Percentiles rank a stretch among this genome's conserved stretches.
Evolutionary conservation across 805 yeast genomes (phyloP).

Genomic region (Starmerella potacharoeniae): DNA sequence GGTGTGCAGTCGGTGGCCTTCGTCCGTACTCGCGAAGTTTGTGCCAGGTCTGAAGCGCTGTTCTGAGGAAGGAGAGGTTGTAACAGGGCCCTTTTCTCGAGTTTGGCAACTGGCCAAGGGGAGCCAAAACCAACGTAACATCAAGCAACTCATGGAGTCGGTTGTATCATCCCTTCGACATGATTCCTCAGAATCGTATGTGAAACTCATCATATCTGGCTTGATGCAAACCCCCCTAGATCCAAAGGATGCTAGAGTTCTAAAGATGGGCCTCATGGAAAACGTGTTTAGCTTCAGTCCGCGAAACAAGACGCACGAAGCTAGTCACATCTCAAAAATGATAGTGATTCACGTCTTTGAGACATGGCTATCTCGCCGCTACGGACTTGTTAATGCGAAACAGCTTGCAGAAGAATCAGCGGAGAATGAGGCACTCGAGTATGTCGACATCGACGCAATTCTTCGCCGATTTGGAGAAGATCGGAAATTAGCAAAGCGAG

Average conservation of each 20-base stretch:
- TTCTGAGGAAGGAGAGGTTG: neutral
- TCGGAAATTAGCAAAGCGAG: neutral
- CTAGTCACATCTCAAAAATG: neutral
- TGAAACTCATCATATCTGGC: slow-evolving; percentile 5
- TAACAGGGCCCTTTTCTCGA: neutral
- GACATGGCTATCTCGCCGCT: slow-evolving; percentile 13
- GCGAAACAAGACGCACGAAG: neutral
- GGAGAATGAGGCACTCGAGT: slow-evolving; percentile 5
- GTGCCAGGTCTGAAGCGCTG: slow-evolving; percentile 9
- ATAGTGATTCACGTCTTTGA: slow-evolving; percentile 6
- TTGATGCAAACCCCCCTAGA: slow-evolving; percentile 2
- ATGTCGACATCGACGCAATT: slow-evolving; percentile 2
- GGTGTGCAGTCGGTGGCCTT: slow-evolving; percentile 8
- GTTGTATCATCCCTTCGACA: neutral
- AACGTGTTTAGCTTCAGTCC: slow-evolving; percentile 7
- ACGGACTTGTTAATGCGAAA: slow-evolving; percentile 1
- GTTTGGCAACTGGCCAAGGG: slow-evolving; percentile 3
- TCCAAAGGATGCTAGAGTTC: slow-evolving; percentile 10
- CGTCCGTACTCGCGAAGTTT: slow-evolving; percentile 6
- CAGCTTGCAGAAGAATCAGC: neutral
- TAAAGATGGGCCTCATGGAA: slow-evolving; percentile 2
- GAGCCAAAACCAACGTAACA: neutral
- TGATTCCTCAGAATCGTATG: neutral
- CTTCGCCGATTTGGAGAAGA: neutral
- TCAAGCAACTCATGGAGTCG: slow-evolving; percentile 1